These are phyloP conservation scores for Russula sp. DNA, from an alignment of 768 basidiomycete species.

Conservation along the genomic window DNA sequence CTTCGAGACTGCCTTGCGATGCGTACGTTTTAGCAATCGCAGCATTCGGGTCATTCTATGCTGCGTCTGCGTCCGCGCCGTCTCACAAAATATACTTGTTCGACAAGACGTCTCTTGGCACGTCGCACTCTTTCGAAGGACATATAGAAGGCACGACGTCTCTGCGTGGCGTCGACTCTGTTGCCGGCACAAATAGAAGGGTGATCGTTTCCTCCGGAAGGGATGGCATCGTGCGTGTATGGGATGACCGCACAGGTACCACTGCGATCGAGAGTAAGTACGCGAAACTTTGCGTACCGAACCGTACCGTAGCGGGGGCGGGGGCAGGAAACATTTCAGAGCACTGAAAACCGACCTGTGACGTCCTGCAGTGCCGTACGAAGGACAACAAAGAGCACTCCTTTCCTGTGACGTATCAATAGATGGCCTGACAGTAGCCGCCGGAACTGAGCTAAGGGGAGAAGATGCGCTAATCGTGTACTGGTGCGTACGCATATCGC, in stretches of 20 bases:
- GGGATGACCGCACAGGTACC: constrained; percentile 63
- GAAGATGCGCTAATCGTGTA: constrained; percentile 83
- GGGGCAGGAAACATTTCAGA: constrained; percentile 29
- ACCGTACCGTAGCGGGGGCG: neutral
- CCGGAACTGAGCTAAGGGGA: constrained; percentile 75
- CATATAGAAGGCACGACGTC: constrained; percentile 59
- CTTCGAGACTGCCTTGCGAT: constrained; percentile 40
- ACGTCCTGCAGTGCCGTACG: constrained; percentile 46
- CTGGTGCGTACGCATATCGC: constrained; percentile 51
- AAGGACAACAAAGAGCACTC: constrained; percentile 45
- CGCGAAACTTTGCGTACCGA: neutral
- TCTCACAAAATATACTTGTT: constrained; percentile 63
- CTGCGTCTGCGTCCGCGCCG: constrained; percentile 61
- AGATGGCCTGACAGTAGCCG: constrained; percentile 72
- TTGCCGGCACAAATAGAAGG: constrained; percentile 44
- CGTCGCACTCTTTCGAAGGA: constrained; percentile 49
- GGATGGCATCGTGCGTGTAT: constrained; percentile 68
- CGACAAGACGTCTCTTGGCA: constrained; percentile 54
- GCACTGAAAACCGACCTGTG: constrained; percentile 39
- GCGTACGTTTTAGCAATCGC: constrained; percentile 64
- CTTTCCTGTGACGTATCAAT: constrained; percentile 68
- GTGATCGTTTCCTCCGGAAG: constrained; percentile 63
- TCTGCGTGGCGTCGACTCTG: constrained; percentile 44
- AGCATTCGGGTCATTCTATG: constrained; percentile 47
- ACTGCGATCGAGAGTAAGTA: constrained; percentile 60